A percentile compares a stretch with the other conserved stretches of the same genome.
Conservation (phyloP, 768 basidiomycete genomes). For the Auriscalpium vulgare region DNA sequence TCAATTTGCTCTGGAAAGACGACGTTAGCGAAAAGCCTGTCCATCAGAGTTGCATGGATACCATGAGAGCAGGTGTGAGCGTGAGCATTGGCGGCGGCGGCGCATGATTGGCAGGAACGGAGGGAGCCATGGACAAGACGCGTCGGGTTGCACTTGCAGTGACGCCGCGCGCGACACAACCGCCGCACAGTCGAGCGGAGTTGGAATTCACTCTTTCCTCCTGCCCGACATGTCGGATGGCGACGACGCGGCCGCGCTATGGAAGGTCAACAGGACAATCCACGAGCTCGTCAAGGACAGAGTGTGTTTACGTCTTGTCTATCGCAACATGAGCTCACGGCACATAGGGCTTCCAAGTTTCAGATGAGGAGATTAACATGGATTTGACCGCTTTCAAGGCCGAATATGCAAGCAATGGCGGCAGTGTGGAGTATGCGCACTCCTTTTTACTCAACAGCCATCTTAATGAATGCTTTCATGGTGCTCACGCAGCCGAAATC, state of each 20-base stretch:
- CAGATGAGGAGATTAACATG: slow-evolving; percentile 91
- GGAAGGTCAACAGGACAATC: slow-evolving; percentile 94
- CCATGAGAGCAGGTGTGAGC: slow-evolving; percentile 26
- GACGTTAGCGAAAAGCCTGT: background rate
- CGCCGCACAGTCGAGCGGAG: slow-evolving; percentile 34
- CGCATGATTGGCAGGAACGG: slow-evolving; percentile 1
- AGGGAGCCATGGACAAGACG: slow-evolving; percentile 8
- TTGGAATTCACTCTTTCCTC: slow-evolving; percentile 35
- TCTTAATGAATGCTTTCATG: background rate
- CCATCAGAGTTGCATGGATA: slow-evolving; percentile 2
- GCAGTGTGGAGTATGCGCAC: slow-evolving; percentile 71
- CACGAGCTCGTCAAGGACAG: slow-evolving; percentile 95
- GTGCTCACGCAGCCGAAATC: slow-evolving; percentile 55
- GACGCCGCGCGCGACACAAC: background rate
- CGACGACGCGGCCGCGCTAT: slow-evolving; percentile 82
- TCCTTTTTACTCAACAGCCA: background rate
- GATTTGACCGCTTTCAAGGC: slow-evolving; percentile 71
- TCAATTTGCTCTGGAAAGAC: slow-evolving; percentile 53
- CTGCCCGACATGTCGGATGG: slow-evolving; percentile 49
- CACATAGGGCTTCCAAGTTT: slow-evolving; percentile 80
- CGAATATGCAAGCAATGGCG: slow-evolving; percentile 63
- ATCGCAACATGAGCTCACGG: background rate
- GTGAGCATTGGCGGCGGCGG: slow-evolving; percentile 11
- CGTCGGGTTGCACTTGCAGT: too few relatives aligned
- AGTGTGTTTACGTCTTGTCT: slow-evolving; percentile 38